phyloP scores from a whole-genome alignment of 2,329 filamentous ascomycete genomes.

The Albifimbria verrucaria region DNA sequence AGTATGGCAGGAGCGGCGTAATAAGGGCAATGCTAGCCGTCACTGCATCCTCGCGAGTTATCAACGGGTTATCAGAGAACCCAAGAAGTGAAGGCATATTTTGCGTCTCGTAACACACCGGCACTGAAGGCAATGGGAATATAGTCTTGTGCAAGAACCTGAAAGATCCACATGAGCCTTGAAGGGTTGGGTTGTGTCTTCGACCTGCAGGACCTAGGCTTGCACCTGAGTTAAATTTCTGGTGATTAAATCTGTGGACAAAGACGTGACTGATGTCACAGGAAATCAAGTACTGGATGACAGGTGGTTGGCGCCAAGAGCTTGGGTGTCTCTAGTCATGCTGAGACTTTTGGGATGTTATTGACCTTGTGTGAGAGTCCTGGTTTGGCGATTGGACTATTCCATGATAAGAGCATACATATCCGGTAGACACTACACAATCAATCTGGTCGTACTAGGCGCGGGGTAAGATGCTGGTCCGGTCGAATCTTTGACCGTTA shows the following conservation, averaged over 20 bases:
- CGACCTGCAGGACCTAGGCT: neutral
- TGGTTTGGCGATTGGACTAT: neutral
- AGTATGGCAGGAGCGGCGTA: conserved; percentile 25
- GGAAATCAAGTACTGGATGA: neutral
- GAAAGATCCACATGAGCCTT: neutral
- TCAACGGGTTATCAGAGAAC: conserved; percentile 37
- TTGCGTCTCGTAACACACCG: neutral
- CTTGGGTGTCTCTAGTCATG: neutral
- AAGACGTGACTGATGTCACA: neutral
- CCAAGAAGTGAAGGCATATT: conserved; percentile 30
- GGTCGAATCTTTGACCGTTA: neutral
- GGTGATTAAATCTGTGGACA: neutral
- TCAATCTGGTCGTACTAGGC: neutral
- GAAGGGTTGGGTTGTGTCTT: too few species aligned
- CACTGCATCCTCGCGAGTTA: conserved; percentile 29
- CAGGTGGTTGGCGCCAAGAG: neutral
- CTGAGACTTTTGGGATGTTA: neutral
- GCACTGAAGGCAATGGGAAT: neutral
- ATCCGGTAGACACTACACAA: too few species aligned
- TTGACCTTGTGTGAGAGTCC: neutral
- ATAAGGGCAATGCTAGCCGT: conserved; percentile 29
- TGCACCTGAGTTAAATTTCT: neutral
- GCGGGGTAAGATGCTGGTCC: neutral
- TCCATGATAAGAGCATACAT: neutral
- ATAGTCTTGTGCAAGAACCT: neutral